Base-by-base conservation (phyloP, 352 stramenopile genomes). In the Hyaloperonospora brassicae region DNA sequence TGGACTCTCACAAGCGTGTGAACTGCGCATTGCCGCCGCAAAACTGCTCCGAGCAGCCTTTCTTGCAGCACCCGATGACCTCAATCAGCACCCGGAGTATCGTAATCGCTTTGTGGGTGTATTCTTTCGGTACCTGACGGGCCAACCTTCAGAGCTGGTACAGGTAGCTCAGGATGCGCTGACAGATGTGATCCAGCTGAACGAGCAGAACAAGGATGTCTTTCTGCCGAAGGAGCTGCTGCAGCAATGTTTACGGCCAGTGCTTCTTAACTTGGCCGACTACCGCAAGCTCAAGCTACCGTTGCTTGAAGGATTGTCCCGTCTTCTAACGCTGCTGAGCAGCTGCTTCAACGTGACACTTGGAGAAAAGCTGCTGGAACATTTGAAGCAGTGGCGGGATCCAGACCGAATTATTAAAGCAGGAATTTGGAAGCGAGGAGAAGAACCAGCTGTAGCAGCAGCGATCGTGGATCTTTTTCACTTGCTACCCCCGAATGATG, bases 341-440 rank as follows among this genome's bases (percentile, higher is more conserved):
- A 97, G 84, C 40, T 98, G 95, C 75, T 99, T 99, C 58, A 98
- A 98, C 51, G 95, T 97, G 34, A 98, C 93, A 11, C 72, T 99
- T 0, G 96, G 95, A 5, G 95, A 98, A 59, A 98, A 98, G 62
- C 62, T 99, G 27, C 64, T 98, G 1, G 95, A 98, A 55, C 95
- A 98, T 60, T 62, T 98, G 12, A 93, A 97, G 61, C 91, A 97
- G 59, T 98, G 87, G 87, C 75, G 82, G 17, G 86, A 96, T 51
- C 87, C 89, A 0, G 86, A 94, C 35, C 83, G 86, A 31, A 95
- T 95, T 40, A 82, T 93, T 27, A 94, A 96, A 70, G 87, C 88
- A 38, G 73, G 58, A n/a, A 97, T 92, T 57, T 97, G 89, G 89
- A 95, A 95, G 51, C 71, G 82, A 2, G 96, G 95, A 1, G 90